Conservation (phyloP, 192 early-diverging fungal species). For the Entomortierella parvispora region DNA sequence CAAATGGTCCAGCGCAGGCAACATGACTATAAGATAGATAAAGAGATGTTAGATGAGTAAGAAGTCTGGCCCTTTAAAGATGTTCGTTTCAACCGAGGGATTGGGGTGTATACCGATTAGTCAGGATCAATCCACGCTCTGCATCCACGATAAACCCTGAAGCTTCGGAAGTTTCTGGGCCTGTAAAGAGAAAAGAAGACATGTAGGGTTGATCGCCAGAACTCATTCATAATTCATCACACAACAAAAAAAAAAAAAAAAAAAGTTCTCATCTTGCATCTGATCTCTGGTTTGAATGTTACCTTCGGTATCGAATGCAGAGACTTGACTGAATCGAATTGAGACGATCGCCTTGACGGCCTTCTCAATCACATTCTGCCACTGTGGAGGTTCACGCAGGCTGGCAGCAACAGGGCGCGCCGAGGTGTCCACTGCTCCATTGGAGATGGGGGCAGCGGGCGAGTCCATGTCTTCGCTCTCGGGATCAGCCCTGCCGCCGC, state of each 20-base stretch:
- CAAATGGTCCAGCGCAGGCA: conserved; percentile 84
- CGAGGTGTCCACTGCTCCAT: not conserved
- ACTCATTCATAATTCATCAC: not conserved
- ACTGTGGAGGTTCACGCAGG: conserved; percentile 64
- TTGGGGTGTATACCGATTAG: conserved; percentile 63
- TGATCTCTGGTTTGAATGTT: conserved; percentile 7
- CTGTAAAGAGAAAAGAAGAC: conserved; percentile 26
- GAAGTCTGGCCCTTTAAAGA: not conserved
- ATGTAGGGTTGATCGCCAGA: not conserved
- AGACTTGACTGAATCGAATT: conserved; percentile 78
- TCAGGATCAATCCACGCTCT: conserved; percentile 72
- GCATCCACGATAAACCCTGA: conserved; percentile 88
- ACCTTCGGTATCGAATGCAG: conserved; percentile 84
- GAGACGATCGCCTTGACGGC: conserved; percentile 79
- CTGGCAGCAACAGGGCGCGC: conserved; percentile 15
- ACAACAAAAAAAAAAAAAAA: not conserved
- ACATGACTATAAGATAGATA: conserved; percentile 57
- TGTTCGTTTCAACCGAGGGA: not conserved
- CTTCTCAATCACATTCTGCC: conserved; percentile 76
- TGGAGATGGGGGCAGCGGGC: not conserved
- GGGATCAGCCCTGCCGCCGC: conserved; percentile 31
- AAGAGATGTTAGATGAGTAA: not conserved
- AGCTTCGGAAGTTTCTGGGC: conserved; percentile 76
- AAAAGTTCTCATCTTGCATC: not conserved
- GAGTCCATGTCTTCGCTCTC: conserved; percentile 36